Evolutionary conservation across 106 monocot species (phyloP).

Genomic region (Dendrobium officinale): DNA sequence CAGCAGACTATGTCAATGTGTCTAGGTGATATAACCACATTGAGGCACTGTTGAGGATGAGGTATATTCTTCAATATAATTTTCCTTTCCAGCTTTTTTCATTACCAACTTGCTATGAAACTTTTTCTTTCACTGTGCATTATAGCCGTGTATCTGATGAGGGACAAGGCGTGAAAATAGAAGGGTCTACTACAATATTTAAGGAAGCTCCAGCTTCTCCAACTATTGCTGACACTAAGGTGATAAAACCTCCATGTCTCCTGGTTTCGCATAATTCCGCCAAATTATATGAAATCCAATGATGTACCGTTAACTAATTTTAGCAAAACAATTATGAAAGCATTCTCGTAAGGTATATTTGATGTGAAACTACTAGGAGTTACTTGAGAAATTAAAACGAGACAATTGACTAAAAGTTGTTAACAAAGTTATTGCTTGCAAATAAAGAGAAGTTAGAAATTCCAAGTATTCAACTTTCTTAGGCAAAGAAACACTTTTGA

Average conservation of each 20-base stretch:
- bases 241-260: background rate
- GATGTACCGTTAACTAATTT: too few species aligned
- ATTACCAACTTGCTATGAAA: background rate
- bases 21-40: slow-evolving; percentile 87
- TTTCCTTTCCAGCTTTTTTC: background rate
- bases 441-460: too few species aligned
- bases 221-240: slow-evolving; percentile 66
- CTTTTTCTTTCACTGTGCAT: background rate
- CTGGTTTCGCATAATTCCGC: too few species aligned
- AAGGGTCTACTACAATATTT: slow-evolving; percentile 22
- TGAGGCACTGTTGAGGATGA: slow-evolving; percentile 67
- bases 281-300: too few species aligned
- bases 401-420: too few species aligned
- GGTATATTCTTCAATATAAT: slow-evolving; percentile 21
- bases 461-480: too few species aligned
- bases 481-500: too few species aligned
- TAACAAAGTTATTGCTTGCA: too few species aligned
- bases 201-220: slow-evolving; percentile 38
- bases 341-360: too few species aligned
- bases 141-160: slow-evolving; percentile 55
- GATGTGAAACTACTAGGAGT: too few species aligned
- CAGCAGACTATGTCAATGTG: slow-evolving; percentile 54
- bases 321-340: too few species aligned
- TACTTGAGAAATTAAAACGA: too few species aligned
- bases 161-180: slow-evolving; percentile 64